Evolutionary conservation across 208 protist genomes (phyloP).

Genomic region (Phytomonas sp.): DNA sequence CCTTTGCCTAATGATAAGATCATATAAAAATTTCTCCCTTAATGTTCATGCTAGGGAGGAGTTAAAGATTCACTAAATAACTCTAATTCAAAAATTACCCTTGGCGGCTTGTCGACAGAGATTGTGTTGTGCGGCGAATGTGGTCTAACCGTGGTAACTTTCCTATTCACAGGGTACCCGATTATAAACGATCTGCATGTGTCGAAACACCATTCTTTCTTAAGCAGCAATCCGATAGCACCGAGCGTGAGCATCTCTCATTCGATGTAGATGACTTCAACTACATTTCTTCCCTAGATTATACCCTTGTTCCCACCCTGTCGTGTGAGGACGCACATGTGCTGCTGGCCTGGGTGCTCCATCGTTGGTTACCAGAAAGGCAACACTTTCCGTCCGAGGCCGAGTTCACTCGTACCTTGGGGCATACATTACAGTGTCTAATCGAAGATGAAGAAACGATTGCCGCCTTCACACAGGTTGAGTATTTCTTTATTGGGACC

Average conservation of each 20-base stretch:
- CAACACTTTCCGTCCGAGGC: background rate
- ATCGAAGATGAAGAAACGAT: slow-evolving; percentile 6
- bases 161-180: background rate
- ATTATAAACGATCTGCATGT: background rate
- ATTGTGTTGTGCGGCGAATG: background rate
- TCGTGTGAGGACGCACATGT: slow-evolving; percentile 14
- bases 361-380: slow-evolving; percentile 3
- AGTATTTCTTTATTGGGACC: slow-evolving; percentile 73
- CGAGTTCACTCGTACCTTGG: background rate
- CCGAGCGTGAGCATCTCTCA: slow-evolving; percentile 3
- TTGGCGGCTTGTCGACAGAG: background rate
- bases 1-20: too few species aligned
- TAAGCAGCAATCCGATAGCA: background rate
- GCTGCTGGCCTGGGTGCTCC: slow-evolving; percentile 38
- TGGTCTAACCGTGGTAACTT: background rate
- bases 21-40: too few species aligned
- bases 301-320: slow-evolving; percentile 42
- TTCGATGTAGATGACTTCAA: slow-evolving; percentile 30
- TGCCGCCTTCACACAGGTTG: slow-evolving; percentile 46
- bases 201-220: background rate
- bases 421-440: background rate
- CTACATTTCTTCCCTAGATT: slow-evolving; percentile 40
- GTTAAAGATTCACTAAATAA: background rate
- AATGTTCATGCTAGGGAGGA: too few species aligned
- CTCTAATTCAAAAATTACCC: background rate